These are phyloP conservation scores for Lagerstroemia speciosa DNA, from an alignment of 345 rosid genomes.

Conservation along the genomic window DNA sequence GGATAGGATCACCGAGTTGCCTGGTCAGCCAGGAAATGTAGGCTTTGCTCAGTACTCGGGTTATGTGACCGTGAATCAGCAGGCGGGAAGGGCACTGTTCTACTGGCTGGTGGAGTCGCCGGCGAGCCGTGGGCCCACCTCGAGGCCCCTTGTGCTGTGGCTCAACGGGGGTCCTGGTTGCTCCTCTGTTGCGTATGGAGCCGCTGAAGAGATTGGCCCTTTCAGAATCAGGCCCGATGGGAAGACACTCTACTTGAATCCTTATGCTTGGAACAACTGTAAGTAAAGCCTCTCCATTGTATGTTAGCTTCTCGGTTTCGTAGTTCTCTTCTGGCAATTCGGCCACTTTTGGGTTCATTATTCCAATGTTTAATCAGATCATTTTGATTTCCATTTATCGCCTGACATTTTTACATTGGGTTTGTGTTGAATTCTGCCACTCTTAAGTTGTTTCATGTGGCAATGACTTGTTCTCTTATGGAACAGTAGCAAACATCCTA, in stretches of 20 bases:
- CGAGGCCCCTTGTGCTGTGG: constrained; percentile 84
- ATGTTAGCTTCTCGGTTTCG: background rate
- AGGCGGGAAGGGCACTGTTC: constrained; percentile 85
- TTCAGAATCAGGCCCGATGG: constrained; percentile 67
- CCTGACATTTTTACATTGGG: background rate
- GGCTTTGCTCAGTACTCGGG: constrained; percentile 75
- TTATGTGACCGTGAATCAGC: constrained; percentile 64
- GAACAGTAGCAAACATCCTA: constrained; percentile 74
- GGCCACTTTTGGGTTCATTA: too few relatives aligned
- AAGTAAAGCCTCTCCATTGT: constrained; percentile 6
- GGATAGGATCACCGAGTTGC: constrained; percentile 55
- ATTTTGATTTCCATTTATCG: background rate
- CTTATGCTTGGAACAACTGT: constrained; percentile 79
- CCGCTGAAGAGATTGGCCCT: constrained; percentile 86
- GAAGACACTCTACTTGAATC: constrained; percentile 63
- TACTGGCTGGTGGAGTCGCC: constrained; percentile 91
- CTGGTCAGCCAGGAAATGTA: constrained; percentile 70
- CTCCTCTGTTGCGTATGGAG: constrained; percentile 78
- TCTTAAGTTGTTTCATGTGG: background rate
- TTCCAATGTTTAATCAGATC: background rate
- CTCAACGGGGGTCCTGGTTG: constrained; percentile 95
- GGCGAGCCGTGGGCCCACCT: constrained; percentile 38
- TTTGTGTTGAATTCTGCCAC: background rate
- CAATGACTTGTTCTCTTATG: constrained; percentile 1
- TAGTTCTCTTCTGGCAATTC: background rate